phyloP scores from a whole-genome alignment of 371 early-diverging fungal genomes.

The Mortierella sp. region DNA sequence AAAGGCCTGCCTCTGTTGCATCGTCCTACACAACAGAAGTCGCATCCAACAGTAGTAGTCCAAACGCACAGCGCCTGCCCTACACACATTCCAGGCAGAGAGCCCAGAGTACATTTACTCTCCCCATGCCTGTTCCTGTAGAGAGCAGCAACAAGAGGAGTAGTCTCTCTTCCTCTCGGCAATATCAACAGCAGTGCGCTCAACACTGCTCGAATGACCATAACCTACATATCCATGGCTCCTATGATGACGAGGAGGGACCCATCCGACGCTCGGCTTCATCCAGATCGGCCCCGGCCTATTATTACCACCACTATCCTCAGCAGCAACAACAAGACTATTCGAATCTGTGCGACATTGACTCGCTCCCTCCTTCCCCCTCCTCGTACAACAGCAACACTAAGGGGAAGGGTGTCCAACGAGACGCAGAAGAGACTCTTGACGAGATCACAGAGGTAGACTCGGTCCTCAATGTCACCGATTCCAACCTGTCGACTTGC shows the following conservation, averaged over 20 bases:
- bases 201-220: slow-evolving; percentile 1
- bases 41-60: not conserved
- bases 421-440: slow-evolving; percentile 1
- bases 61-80: not conserved
- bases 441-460: slow-evolving; percentile 1
- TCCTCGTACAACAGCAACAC: slow-evolving; percentile 5
- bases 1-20: not conserved
- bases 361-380: not conserved
- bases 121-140: not conserved
- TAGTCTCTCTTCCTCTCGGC: not conserved
- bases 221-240: not conserved
- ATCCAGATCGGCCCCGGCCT: slow-evolving; percentile 11
- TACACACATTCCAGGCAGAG: slow-evolving; percentile 13
- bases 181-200: not conserved
- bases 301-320: not conserved
- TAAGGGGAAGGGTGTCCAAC: slow-evolving; percentile 11
- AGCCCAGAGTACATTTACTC: slow-evolving; percentile 12
- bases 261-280: slow-evolving; percentile 20
- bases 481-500: not conserved
- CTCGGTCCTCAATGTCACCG: not conserved
- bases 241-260: slow-evolving; percentile 6
- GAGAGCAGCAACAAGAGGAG: not conserved
- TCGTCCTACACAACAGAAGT: not conserved
- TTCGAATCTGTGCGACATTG: not conserved
- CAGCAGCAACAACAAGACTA: not conserved